phyloP scores from a whole-genome alignment of 768 basidiomycete species.

The Tulasnella sp. region DNA sequence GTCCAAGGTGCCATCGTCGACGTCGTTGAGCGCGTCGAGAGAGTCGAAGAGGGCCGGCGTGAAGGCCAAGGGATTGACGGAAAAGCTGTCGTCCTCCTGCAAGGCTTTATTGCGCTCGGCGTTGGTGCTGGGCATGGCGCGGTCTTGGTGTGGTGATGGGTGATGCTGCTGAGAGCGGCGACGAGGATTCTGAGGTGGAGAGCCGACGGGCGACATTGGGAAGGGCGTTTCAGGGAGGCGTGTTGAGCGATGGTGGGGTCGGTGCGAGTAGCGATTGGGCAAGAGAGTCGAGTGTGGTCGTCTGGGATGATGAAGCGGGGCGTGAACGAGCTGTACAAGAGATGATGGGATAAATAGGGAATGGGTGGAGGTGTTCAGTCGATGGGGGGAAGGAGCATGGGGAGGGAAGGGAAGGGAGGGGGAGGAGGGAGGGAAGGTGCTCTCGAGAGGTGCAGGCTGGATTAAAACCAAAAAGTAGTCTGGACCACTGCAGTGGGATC shows the following conservation, averaged over 20 bases:
- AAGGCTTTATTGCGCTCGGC: neutral
- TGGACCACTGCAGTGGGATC: neutral
- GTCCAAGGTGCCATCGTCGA: neutral
- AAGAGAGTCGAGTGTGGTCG: no score
- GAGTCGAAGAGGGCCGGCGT: neutral
- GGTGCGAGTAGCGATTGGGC: no score
- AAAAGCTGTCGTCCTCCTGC: neutral
- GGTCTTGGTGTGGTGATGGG: neutral
- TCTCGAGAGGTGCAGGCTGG: neutral
- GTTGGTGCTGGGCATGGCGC: neutral
- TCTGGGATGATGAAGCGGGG: no score
- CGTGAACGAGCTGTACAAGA: no score
- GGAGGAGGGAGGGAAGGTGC: neutral
- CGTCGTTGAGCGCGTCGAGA: neutral
- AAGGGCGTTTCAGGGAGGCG: neutral
- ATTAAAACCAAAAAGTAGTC: conserved; percentile 2
- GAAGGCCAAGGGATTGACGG: neutral
- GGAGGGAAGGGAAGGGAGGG: neutral
- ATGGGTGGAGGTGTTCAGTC: neutral
- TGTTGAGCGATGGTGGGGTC: neutral
- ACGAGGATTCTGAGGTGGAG: neutral
- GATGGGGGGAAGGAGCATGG: neutral
- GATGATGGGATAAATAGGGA: neutral
- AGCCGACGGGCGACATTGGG: neutral
- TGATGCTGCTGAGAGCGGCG: neutral